These are phyloP conservation scores for Kwoniella dendrophila DNA, from an alignment of 768 basidiomycete species.

Conservation along the genomic window DNA sequence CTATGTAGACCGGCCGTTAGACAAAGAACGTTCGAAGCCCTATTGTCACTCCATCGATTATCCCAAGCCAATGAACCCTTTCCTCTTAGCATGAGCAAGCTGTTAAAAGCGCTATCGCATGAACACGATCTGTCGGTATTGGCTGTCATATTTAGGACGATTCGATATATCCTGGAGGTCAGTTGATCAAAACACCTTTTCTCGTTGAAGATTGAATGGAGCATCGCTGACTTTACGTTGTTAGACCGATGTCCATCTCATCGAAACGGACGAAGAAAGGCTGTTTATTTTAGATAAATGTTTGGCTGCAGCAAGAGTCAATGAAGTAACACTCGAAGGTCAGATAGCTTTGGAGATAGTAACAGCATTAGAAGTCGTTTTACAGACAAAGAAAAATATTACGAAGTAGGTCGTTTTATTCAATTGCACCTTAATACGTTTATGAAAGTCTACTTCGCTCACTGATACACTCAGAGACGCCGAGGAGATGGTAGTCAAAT, in stretches of 20 bases:
- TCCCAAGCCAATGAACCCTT: slow-evolving; percentile 12
- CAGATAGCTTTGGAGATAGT: slow-evolving; percentile 17
- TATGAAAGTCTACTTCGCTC: no score
- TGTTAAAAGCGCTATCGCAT: slow-evolving; percentile 5
- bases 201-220: not conserved
- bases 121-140: slow-evolving; percentile 21
- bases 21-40: slow-evolving; percentile 32
- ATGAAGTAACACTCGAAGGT: not conserved
- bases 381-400: not conserved
- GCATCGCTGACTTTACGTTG: no score
- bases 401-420: not conserved
- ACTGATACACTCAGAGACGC: not conserved
- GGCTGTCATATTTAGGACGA: slow-evolving; percentile 21
- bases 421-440: not conserved
- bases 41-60: slow-evolving; percentile 24
- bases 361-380: not conserved
- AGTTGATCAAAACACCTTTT: not conserved
- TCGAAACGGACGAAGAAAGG: slow-evolving; percentile 27
- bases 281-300: slow-evolving; percentile 33
- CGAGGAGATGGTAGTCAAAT: not conserved
- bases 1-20: slow-evolving; percentile 30
- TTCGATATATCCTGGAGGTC: slow-evolving; percentile 28
- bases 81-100: slow-evolving; percentile 38
- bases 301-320: slow-evolving; percentile 2
- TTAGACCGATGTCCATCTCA: slow-evolving; percentile 22